These are phyloP conservation scores for Irpex sp. DNA, from an alignment of 1,284 basidiomycete genomes.

Conservation along the genomic window DNA sequence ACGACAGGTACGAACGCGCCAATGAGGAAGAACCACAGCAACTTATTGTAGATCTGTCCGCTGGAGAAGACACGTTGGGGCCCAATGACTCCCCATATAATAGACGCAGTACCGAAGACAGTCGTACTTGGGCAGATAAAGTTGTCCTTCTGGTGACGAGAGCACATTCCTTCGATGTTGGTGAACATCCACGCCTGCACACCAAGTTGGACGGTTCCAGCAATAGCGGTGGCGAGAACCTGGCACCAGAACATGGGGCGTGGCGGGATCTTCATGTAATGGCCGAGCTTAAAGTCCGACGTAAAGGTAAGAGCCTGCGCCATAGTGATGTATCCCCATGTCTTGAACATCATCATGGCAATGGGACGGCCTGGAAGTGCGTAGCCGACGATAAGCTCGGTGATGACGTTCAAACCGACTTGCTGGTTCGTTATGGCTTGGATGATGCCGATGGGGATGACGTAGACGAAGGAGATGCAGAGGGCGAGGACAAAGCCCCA, in stretches of 20 bases:
- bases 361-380: constrained; percentile 44
- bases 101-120: constrained; percentile 35
- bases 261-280: constrained; percentile 46
- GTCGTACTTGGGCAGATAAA: constrained; percentile 33
- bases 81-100: constrained; percentile 43
- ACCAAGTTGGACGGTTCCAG: constrained; percentile 37
- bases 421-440: constrained; percentile 45
- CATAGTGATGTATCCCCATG: constrained; percentile 45
- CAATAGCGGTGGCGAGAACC: constrained; percentile 40
- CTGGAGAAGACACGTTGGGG: constrained; percentile 35
- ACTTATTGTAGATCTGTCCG: constrained; percentile 25
- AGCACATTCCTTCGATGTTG: constrained; percentile 42
- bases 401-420: constrained; percentile 39
- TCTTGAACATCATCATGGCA: constrained; percentile 59
- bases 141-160: constrained; percentile 27
- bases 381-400: constrained; percentile 44
- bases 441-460: constrained; percentile 55
- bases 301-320: constrained; percentile 41
- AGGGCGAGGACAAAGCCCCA: constrained; percentile 46
- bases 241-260: constrained; percentile 44
- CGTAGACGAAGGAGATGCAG: constrained; percentile 35
- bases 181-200: constrained; percentile 45
- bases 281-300: constrained; percentile 43
- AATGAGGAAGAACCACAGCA: constrained; percentile 50
- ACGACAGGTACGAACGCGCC: constrained; percentile 43